Percentiles rank a stretch among this genome's conserved stretches.
Evolutionary conservation across 306 rosid species (phyloP).

Genomic region (Rubus idaeus): DNA sequence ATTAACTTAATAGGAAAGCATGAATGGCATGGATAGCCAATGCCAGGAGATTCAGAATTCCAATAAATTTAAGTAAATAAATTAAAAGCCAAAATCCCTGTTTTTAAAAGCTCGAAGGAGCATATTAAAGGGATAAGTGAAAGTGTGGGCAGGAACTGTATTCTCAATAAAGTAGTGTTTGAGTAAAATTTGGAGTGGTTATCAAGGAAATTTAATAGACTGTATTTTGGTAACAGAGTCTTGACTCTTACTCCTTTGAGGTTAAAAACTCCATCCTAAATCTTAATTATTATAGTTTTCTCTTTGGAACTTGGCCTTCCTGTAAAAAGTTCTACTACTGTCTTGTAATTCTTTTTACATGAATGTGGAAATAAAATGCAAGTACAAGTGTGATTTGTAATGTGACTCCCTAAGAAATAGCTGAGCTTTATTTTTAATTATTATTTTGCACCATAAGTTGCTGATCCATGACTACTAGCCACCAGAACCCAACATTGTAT

Average conservation of each 20-base stretch:
- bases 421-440: background rate
- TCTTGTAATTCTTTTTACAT: background rate
- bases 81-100: background rate
- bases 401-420: background rate
- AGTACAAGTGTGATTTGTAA: background rate
- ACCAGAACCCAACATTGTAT: background rate
- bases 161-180: background rate
- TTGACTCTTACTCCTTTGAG: no score
- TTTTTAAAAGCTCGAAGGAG: background rate
- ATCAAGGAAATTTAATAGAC: background rate
- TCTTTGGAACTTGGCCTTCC: background rate
- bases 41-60: constrained; percentile 6
- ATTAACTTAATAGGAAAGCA: background rate
- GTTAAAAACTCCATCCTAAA: no score
- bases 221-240: no score
- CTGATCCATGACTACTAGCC: background rate
- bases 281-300: background rate
- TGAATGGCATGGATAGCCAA: background rate
- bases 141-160: background rate
- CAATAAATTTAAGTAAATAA: background rate
- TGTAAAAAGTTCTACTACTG: background rate
- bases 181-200: background rate
- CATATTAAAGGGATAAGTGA: background rate
- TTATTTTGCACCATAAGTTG: background rate
- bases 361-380: background rate